Conservation (phyloP, 2,329 filamentous ascomycete genomes). For the Colletotrichum echinochloae region DNA sequence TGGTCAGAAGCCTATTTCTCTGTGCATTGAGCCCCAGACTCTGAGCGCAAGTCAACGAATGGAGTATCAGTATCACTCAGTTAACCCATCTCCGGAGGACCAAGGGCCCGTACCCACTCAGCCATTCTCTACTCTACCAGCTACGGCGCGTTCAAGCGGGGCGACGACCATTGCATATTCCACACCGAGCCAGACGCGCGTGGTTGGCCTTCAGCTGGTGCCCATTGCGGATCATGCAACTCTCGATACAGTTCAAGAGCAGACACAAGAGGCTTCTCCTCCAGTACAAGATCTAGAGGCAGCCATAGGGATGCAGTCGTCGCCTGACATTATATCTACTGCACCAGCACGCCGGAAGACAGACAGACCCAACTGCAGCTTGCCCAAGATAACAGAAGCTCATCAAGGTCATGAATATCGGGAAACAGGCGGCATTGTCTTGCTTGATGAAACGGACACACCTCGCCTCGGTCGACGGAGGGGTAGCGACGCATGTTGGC, state of each 20-base stretch:
- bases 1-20: slow-evolving; percentile 42
- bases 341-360: slow-evolving; percentile 33
- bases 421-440: slow-evolving; percentile 38
- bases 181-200: slow-evolving; percentile 49
- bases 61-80: slow-evolving; percentile 53
- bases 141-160: slow-evolving; percentile 45
- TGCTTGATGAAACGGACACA: slow-evolving; percentile 18
- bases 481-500: slow-evolving; percentile 33
- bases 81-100: slow-evolving; percentile 43
- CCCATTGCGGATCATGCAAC: slow-evolving; percentile 8
- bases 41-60: slow-evolving; percentile 54
- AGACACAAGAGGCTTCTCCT: neutral
- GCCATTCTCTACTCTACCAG: slow-evolving; percentile 28
- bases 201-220: neutral
- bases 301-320: slow-evolving; percentile 34
- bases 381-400: neutral
- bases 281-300: neutral
- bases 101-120: slow-evolving; percentile 20
- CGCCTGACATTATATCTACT: slow-evolving; percentile 43
- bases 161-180: slow-evolving; percentile 51
- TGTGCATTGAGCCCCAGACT: slow-evolving; percentile 50
- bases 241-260: neutral
- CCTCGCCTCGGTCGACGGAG: slow-evolving; percentile 39
- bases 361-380: slow-evolving; percentile 1
- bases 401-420: slow-evolving; percentile 25